Base-by-base conservation (phyloP, 108 stramenopile species). In the Licmophora abbreviata region DNA sequence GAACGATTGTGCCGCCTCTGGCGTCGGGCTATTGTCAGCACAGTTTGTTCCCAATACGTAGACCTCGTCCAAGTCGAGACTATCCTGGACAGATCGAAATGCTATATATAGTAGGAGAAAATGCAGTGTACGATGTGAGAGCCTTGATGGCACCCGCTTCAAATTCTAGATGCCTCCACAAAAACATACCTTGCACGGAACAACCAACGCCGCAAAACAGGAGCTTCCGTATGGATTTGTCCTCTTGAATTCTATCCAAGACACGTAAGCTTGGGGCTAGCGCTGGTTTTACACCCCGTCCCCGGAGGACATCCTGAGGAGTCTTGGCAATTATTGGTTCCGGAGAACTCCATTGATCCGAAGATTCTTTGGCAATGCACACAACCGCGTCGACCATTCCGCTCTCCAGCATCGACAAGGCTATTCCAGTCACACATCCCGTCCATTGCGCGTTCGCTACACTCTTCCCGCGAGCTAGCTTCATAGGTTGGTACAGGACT, bases 151-250 rank as follows among this genome's bases (percentile, higher is more conserved):
- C 4, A 12, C 14, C n/a, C 6, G 20, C 6, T n/a, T 55, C 7
- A 22, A 5, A 4, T 12, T 5, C 14, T 1, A 32, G 59, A 26
- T 44, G n/a, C n/a, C n/a, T 61, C 66, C 68, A n/a, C n/a, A n/a
- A n/a, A n/a, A n/a, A n/a, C n/a, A n/a, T n/a, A n/a, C n/a, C n/a
- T 76, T 88, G 86, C 18, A 88, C 86, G 20, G 85, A 66, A 49
- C 85, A 87, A 33, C 81, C 85, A 24, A 87, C 85, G 12, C 85
- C 85, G 58, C 85, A 87, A 68, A 83, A 87, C 14, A 87, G 44
- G 22, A 87, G 58, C 31, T 62, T 76, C 40, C 63, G 63, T 44
- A 87, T 78, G 17, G 76, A 62, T 10, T 55, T 44, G 63, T 77
- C 79, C 1, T 60, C 43, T 63, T 69, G 55, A 15, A 87, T 58